phyloP scores from a whole-genome alignment of 768 basidiomycete species.

The Mycena olivaceomarginata region DNA sequence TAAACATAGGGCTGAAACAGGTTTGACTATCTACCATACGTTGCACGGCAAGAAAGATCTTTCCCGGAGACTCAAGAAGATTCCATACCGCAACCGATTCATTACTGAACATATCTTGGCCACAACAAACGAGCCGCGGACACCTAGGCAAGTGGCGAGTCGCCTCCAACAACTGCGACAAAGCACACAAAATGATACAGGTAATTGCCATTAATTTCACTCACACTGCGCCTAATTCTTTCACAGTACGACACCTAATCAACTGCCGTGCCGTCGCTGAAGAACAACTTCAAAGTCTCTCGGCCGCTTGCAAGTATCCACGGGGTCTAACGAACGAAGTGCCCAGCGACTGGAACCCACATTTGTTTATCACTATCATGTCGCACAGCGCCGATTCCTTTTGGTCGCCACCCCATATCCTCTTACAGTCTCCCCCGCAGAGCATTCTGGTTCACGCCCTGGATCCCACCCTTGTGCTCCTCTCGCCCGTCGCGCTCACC shows the following conservation, averaged over 20 bases:
- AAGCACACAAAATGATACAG: neutral
- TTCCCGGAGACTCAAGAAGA: neutral
- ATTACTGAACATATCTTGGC: conserved; percentile 12
- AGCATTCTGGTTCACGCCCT: conserved; percentile 3
- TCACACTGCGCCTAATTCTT: neutral
- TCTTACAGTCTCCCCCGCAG: neutral
- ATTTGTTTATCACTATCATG: neutral
- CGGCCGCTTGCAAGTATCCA: too few relatives aligned
- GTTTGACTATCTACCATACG: neutral
- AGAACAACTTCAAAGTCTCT: neutral
- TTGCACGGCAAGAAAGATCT: neutral
- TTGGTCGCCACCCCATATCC: neutral
- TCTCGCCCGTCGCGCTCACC: conserved; percentile 5
- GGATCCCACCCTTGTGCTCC: conserved; percentile 21
- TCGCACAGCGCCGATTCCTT: conserved; percentile 12
- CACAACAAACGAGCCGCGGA: conserved; percentile 16
- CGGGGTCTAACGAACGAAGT: neutral
- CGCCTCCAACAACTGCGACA: conserved; percentile 30
- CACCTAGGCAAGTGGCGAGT: conserved; percentile 27
- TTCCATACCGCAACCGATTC: neutral
- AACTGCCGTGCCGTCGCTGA: neutral
- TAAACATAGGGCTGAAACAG: neutral
- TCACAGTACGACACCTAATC: neutral
- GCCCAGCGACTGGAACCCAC: neutral
- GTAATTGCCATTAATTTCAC: neutral